Percentiles rank a stretch among this genome's conserved stretches.
Evolutionary conservation across 2,329 filamentous ascomycete species (phyloP).

Genomic region (Ophiocordyceps sinensis): DNA sequence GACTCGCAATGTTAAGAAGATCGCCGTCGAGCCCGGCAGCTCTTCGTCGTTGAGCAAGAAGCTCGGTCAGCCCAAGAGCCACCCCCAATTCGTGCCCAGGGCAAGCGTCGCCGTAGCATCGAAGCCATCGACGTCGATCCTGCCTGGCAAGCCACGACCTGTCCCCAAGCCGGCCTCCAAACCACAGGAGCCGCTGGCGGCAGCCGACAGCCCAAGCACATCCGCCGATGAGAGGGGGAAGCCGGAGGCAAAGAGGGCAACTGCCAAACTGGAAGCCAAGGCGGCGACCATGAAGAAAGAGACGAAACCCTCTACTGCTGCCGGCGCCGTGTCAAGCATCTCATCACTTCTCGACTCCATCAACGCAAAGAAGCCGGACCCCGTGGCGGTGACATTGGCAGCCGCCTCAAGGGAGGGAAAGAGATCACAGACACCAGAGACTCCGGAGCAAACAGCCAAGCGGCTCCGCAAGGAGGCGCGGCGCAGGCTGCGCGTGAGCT

Average conservation of each 20-base stretch:
- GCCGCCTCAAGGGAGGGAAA: slow-evolving; percentile 31
- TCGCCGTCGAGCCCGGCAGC: slow-evolving; percentile 23
- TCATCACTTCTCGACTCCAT: slow-evolving; percentile 38
- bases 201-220: slow-evolving; percentile 12
- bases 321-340: slow-evolving; percentile 31
- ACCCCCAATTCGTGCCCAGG: slow-evolving; percentile 15
- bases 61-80: slow-evolving; percentile 20
- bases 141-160: slow-evolving; percentile 34
- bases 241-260: slow-evolving; percentile 11
- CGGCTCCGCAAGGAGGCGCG: slow-evolving; percentile 60
- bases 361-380: slow-evolving; percentile 25
- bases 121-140: slow-evolving; percentile 18
- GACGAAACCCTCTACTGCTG: slow-evolving; percentile 12
- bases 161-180: slow-evolving; percentile 27
- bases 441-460: slow-evolving; percentile 50
- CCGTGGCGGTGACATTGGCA: slow-evolving; percentile 26
- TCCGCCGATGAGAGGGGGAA: slow-evolving; percentile 18
- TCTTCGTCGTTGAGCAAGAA: slow-evolving; percentile 24
- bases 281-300: slow-evolving; percentile 12
- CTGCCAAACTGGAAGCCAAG: slow-evolving; percentile 7
- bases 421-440: slow-evolving; percentile 42
- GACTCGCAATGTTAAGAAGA: slow-evolving; percentile 25
- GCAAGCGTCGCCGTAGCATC: slow-evolving; percentile 8
- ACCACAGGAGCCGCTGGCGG: slow-evolving; percentile 10
- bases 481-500: slow-evolving; percentile 54